Percentiles rank a stretch among this genome's conserved stretches.
Evolutionary conservation across 1,284 basidiomycete species (phyloP).

Genomic region (Coniferiporia sulphurascens): DNA sequence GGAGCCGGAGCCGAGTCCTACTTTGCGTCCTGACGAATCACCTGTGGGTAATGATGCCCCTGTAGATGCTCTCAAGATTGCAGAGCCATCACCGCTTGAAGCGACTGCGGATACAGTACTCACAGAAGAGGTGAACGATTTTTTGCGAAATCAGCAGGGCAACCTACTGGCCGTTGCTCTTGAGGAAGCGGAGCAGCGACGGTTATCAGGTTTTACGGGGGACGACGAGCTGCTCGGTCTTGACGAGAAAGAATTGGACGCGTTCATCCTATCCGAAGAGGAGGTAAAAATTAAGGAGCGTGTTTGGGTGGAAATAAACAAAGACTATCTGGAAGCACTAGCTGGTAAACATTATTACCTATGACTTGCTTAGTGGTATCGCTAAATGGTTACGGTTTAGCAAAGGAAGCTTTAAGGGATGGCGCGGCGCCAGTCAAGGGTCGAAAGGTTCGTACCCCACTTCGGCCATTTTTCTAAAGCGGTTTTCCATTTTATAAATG

Average conservation of each 20-base stretch:
- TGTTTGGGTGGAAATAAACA: slow-evolving; percentile 96
- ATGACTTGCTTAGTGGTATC: slow-evolving; percentile 25
- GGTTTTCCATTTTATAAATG: slow-evolving; percentile 14
- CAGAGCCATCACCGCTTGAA: slow-evolving; percentile 31
- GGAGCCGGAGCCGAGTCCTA: background rate
- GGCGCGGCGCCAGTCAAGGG: slow-evolving; percentile 44
- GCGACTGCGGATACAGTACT: slow-evolving; percentile 49
- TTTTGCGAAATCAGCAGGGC: slow-evolving; percentile 55
- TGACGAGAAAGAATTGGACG: slow-evolving; percentile 92
- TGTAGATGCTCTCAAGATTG: background rate
- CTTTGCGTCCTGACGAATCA: background rate
- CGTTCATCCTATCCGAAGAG: slow-evolving; percentile 77
- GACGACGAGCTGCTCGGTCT: slow-evolving; percentile 72
- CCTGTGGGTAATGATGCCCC: background rate
- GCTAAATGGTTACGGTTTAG: slow-evolving; percentile 46
- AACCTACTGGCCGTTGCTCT: slow-evolving; percentile 51
- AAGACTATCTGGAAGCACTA: slow-evolving; percentile 87
- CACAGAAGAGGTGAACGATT: slow-evolving; percentile 61
- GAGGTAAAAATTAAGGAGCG: slow-evolving; percentile 90
- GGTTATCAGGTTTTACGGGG: slow-evolving; percentile 44
- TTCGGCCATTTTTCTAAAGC: slow-evolving; percentile 21
- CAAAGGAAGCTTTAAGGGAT: slow-evolving; percentile 62
- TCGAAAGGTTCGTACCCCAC: slow-evolving; percentile 68
- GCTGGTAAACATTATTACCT: slow-evolving; percentile 55
- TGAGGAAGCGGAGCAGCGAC: slow-evolving; percentile 56